These are phyloP conservation scores for Colletotrichum sp. DNA, from an alignment of 2,329 filamentous ascomycete genomes.

Conservation along the genomic window DNA sequence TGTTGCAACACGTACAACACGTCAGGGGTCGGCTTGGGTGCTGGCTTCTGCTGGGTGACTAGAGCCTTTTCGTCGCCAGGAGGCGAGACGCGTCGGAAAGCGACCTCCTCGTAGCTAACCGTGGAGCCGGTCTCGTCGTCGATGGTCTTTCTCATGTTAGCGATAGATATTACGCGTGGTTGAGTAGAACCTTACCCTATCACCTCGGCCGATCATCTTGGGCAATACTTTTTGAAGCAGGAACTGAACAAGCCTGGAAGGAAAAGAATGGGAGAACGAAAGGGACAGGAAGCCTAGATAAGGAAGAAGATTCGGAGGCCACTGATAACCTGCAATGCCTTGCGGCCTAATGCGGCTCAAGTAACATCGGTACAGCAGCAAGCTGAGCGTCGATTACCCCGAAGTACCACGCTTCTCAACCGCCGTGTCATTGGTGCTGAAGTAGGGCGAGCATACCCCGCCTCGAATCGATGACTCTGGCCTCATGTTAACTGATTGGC, in stretches of 20 bases:
- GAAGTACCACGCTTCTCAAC: neutral
- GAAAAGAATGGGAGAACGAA: neutral
- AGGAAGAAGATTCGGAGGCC: neutral
- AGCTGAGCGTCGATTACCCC: neutral
- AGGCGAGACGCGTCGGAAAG: neutral
- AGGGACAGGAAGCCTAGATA: neutral
- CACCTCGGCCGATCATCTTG: neutral
- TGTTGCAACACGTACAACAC: constrained; percentile 48
- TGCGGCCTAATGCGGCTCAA: neutral
- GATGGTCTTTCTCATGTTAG: neutral
- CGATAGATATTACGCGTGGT: neutral
- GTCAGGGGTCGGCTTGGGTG: constrained; percentile 37
- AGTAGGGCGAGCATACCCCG: neutral
- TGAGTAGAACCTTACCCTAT: neutral
- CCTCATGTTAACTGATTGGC: constrained; percentile 1
- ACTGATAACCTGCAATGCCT: neutral
- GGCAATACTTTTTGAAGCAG: neutral
- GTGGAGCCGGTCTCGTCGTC: constrained; percentile 31
- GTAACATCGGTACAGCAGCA: neutral
- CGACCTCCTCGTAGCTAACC: constrained; percentile 38
- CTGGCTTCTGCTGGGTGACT: neutral
- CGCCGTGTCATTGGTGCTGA: neutral
- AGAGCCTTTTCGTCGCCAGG: constrained; percentile 17
- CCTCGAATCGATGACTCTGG: neutral
- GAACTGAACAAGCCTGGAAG: neutral